Base-by-base conservation (phyloP, 805 yeast species). In the Priceomyces medius region DNA sequence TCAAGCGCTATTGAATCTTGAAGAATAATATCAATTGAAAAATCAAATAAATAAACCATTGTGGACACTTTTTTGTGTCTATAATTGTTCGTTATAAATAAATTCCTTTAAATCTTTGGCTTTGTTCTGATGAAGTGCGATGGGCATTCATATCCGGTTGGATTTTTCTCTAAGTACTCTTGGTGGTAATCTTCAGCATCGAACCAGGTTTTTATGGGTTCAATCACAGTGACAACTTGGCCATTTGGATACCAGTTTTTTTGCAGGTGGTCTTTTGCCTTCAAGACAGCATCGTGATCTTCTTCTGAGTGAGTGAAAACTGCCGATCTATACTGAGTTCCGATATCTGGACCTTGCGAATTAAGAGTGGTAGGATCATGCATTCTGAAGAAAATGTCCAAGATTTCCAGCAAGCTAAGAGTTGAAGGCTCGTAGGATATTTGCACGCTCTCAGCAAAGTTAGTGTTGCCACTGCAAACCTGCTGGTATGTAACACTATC, bases 171-270 rank as follows among this genome's bases (percentile, higher is more conserved):
- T 53, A 91, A 71, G 60, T 93, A 91, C 46, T 74, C 56, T 60
- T 91, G 98, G 61, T 91, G 99, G 61, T 90, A 91, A 27, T 82
- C 90, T 64, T 91, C 99, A n/a, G 97, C 98, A 58, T 90, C 97
- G 70, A 82, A 84, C 74, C 87, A 93, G 44, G 71, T 72, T 38
- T 69, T 59, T 34, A 88, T 74, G 7, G 86, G 84, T 55, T 79
- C 85, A 38, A 90, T 77, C 34, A 65, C 66, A 1, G 98, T 89
- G 35, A 69, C 84, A 20, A 93, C 83, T 43, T 68, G 67, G 54
- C 83, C 74, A 36, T 74, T 71, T n/a, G 83, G 81, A 62, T 83
- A 85, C 86, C 91, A 93, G 44, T 77, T 74, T 42, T 77, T 76
- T 59, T 89, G 93, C 58, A 80, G 72, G 35, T 70, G 73, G 18